Evolutionary conservation across 2,329 filamentous ascomycete genomes (phyloP), one percentile per base, ranked within the genome.

Genomic region (Alternaria sp.): DNA sequence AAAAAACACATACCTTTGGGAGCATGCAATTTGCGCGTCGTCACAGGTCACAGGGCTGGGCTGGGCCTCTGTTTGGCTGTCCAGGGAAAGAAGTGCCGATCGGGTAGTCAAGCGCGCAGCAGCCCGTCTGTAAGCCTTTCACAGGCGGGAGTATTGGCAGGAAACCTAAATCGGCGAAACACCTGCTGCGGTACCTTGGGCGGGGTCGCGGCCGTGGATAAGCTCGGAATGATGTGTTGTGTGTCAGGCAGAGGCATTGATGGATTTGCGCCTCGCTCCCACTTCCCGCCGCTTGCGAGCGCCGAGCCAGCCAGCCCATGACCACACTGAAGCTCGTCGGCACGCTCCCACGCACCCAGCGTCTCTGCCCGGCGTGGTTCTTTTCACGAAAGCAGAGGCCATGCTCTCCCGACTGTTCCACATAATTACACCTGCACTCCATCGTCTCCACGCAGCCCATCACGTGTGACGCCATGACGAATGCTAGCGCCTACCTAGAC

Each of bases 21-120:
- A 69, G 68, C 71, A 75, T 75, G 76, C 76, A 79, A 77, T 74
- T 74, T 76, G 77, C 77, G 77, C 77, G 77, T 78, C 74, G 75
- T 77, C 75, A 74, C 71, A 70, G 71, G 74, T 76, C 75, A 73
- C 71, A 70, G 69, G 74, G 69, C 76, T 76, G 74, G 76, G 69
- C 75, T 75, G 72, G 73, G 69, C 75, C 65, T 69, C 62, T 76
- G 75, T 77, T 75, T 77, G 74, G 76, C 77, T 76, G 73, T 65
- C 56, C 32, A 69, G 67, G 73, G 74, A 63, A 77, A 70, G 72
- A 75, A 67, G 62, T 77, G 75, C 77, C 77, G 78, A 79, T 78
- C 75, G 70, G 72, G 66, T 63, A 62, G 64, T 65, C 68, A 68
- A 64, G 65, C 70, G 67, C 68, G 68, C 70, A 69, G 65, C 69